These are phyloP conservation scores for Annona cherimola DNA, from an alignment of 164 flowering plant species.

Conservation along the genomic window DNA sequence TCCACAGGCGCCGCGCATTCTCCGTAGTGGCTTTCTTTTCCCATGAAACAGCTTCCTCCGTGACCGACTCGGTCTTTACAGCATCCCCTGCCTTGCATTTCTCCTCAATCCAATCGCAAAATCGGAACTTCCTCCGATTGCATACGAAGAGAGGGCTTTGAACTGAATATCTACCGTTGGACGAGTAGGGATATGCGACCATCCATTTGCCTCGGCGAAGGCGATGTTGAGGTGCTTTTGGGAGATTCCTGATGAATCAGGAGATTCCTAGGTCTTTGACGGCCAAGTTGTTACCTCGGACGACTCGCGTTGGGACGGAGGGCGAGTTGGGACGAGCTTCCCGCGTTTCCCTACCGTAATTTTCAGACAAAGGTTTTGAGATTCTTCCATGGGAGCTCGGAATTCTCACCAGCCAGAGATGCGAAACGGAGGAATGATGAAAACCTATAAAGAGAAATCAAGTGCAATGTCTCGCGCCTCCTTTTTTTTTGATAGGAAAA, in stretches of 20 bases:
- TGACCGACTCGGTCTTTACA: too few species aligned
- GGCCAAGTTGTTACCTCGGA: constrained; percentile 8
- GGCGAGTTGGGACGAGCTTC: background rate
- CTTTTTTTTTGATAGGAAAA: too few species aligned
- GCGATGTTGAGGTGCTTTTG: constrained; percentile 9
- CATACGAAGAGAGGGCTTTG: background rate
- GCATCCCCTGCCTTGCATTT: too few species aligned
- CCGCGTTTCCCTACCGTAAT: constrained; percentile 7
- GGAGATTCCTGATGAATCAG: too few species aligned
- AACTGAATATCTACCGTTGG: constrained; percentile 6
- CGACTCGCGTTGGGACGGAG: constrained; percentile 5
- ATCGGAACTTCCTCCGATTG: background rate
- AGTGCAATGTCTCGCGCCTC: too few species aligned
- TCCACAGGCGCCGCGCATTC: too few species aligned
- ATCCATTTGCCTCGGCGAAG: constrained; percentile 5
- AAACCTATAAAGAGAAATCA: too few species aligned
- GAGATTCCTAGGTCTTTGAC: constrained; percentile 12
- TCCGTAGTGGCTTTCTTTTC: too few species aligned
- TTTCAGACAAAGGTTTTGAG: constrained; percentile 1
- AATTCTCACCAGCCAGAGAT: too few species aligned
- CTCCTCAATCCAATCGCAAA: too few species aligned
- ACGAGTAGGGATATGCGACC: constrained; percentile 7
- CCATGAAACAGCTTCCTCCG: too few species aligned
- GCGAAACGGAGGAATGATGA: too few species aligned
- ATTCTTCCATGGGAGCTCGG: background rate